Base-by-base conservation (phyloP, 495 filamentous ascomycete species). In the Oleoguttula mirabilis region DNA sequence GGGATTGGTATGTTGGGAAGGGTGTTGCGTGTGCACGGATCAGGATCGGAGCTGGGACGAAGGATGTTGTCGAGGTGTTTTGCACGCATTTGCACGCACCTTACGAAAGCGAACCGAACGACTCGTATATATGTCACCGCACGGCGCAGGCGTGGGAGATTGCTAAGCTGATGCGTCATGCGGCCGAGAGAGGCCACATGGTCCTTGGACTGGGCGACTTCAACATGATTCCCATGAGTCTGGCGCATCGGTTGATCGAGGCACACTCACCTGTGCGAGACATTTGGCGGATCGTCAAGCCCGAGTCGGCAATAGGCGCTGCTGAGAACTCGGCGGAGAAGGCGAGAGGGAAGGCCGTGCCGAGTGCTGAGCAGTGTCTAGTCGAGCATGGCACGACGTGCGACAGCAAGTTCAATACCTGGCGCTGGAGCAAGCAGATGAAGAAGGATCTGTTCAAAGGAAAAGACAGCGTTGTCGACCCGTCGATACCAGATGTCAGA, bases 141-240 rank as follows among this genome's bases (percentile, higher is more conserved):
- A 83, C 80, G 3, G 84, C 90, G 0, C 90, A 98, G 60, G 81
- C 90, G n/a, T 98, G 90, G 90, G 84, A 96, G 62, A 86, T 96
- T 35, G 72, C 87, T 23, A 94, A 93, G 62, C 65, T 95, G 6
- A 80, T 94, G 61, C 79, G 86, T 4, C 82, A 76, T 16, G 90
- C 92, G 10, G 72, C 77, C 1, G 86, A 90, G 54, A 69, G 84
- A 4, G 88, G 88, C 1, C 83, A 90, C 58, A 65, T 94, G 5
- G 85, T 84, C 4, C 66, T 96, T 14, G 88, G 76, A 1, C 58
- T 92, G 5, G 90, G 90, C 17, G 90, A 95, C 61, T 94, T 96
- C 64, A 95, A 98, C 60, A 94, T 94, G 81, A 59, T 84, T 12
- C 88, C 90, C 11, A 64, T 80, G 3, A 92, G 85, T 1, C 76